Evolutionary conservation across 2,329 filamentous ascomycete genomes (phyloP).

Genomic region (Pseudogymnoascus sp.): DNA sequence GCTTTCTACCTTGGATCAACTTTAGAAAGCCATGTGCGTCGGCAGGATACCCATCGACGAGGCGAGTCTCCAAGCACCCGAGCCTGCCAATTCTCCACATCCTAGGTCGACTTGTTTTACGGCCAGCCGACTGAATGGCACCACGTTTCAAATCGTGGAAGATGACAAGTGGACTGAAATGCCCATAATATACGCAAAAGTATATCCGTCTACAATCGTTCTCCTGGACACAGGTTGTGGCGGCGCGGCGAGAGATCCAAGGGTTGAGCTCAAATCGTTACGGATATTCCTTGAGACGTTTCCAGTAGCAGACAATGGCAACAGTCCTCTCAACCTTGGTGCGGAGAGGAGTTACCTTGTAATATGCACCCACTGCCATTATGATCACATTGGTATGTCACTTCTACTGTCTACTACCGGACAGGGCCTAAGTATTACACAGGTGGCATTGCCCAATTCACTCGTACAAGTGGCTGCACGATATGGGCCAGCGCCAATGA

Average conservation of each 20-base stretch:
- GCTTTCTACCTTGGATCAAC: not conserved
- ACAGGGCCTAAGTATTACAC: slow-evolving; percentile 16
- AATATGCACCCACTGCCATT: slow-evolving; percentile 41
- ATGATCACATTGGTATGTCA: slow-evolving; percentile 31
- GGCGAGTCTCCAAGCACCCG: not conserved
- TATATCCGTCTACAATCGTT: slow-evolving; percentile 32
- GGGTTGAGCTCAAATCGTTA: slow-evolving; percentile 28
- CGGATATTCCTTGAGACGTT: slow-evolving; percentile 36
- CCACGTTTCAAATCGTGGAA: slow-evolving; percentile 39
- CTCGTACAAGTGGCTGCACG: slow-evolving; percentile 19
- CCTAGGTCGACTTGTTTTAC: slow-evolving; percentile 27
- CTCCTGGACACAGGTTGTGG: slow-evolving; percentile 41
- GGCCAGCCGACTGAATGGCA: slow-evolving; percentile 31
- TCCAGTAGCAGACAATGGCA: slow-evolving; percentile 30
- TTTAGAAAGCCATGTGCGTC: not conserved
- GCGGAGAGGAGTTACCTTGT: slow-evolving; percentile 32
- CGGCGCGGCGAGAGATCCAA: slow-evolving; percentile 21
- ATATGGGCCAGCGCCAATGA: slow-evolving; percentile 30
- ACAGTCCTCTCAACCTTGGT: slow-evolving; percentile 32
- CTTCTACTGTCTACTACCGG: not conserved
- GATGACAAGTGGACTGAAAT: slow-evolving; percentile 36
- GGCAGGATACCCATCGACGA: not conserved
- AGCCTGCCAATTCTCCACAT: not conserved
- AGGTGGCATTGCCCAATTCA: slow-evolving; percentile 32
- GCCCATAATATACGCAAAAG: slow-evolving; percentile 41